These are phyloP conservation scores for Malassezia furfur DNA, from an alignment of 1,284 basidiomycete species.

Conservation along the genomic window DNA sequence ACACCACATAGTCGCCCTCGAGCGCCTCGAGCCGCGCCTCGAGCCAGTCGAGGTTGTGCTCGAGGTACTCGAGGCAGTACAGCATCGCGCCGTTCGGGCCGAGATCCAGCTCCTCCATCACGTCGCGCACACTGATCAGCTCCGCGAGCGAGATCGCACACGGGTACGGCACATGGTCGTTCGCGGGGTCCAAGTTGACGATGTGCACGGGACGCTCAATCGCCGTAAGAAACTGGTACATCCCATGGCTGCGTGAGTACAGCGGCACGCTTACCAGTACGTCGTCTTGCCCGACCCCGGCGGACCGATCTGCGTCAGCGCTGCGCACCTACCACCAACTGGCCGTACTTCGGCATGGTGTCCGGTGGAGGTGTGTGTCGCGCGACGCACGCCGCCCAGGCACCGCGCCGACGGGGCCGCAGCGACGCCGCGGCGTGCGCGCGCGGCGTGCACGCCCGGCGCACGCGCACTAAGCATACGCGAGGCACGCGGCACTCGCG, in stretches of 20 bases:
- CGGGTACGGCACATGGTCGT: slow-evolving; percentile 78
- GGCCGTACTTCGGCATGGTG: slow-evolving; percentile 15
- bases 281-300: slow-evolving; percentile 44
- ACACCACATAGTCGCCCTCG: slow-evolving; percentile 63
- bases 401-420: not conserved
- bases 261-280: slow-evolving; percentile 23
- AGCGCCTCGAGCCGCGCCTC: slow-evolving; percentile 55
- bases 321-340: slow-evolving; percentile 14
- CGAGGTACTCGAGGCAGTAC: slow-evolving; percentile 94
- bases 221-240: slow-evolving; percentile 64
- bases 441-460: no score
- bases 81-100: slow-evolving; percentile 96
- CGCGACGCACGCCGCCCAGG: not conserved
- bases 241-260: slow-evolving; percentile 15
- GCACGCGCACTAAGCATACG: no score
- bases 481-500: no score
- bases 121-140: slow-evolving; percentile 77
- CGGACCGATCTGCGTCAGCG: slow-evolving; percentile 24
- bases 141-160: slow-evolving; percentile 76
- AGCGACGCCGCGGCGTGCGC: no score
- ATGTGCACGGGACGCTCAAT: slow-evolving; percentile 74
- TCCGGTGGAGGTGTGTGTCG: not conserved
- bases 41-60: slow-evolving; percentile 91
- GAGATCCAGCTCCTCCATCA: slow-evolving; percentile 72
- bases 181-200: slow-evolving; percentile 93